Base-by-base conservation (phyloP, 2,329 filamentous ascomycete species). In the Pestalotiopsis sp. region DNA sequence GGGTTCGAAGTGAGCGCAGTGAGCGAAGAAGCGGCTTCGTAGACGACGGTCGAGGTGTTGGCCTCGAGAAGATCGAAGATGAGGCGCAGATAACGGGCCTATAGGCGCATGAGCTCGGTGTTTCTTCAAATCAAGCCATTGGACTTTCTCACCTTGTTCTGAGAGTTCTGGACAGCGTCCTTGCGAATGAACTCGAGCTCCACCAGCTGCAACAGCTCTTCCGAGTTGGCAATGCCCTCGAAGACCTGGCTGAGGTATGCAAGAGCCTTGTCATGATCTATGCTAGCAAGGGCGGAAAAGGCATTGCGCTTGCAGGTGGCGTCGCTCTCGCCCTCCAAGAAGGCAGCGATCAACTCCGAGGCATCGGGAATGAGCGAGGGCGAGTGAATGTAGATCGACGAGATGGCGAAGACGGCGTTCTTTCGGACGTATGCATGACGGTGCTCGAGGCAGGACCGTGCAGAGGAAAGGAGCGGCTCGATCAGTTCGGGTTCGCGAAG, bases 161-260 rank as follows among this genome's bases (percentile, higher is more conserved):
- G 92, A 2, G 93, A 86, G 80, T 98, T 98, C 75, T 95, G 91
- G 59, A 97, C 86, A n/a, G 96, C 95, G 85, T 99, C 96, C 80
- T 97, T 98, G 76, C 96, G 90, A 76, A 99, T 98, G 80, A 99
- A 99, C 80, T 98, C 96, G 23, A 99, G 87, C 81, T 98, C 94
- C 5, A 95, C 94, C 72, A 99, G 86, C 78, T 98, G 95, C 70
- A 98, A 84, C 70, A 99, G 86, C 80, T 98, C 96, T 79, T 98
- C 95, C 68, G 95, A 93, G 77, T 97, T 98, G 45, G 94, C 92
- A 65, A 99, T 94, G 13, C 94, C 92, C 75, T 98, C 96, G 73
- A 99, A 97, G 2, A 97, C 93, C 40, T 90, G 89, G 81, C 92
- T 95, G 59, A 99, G 85, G 79, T 97, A 98, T 74, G 93, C 88